Percentiles rank a stretch among this genome's conserved stretches.
These are phyloP conservation scores for Alternaria solani DNA, from an alignment of 2,329 filamentous ascomycete genomes.

Conservation along the genomic window DNA sequence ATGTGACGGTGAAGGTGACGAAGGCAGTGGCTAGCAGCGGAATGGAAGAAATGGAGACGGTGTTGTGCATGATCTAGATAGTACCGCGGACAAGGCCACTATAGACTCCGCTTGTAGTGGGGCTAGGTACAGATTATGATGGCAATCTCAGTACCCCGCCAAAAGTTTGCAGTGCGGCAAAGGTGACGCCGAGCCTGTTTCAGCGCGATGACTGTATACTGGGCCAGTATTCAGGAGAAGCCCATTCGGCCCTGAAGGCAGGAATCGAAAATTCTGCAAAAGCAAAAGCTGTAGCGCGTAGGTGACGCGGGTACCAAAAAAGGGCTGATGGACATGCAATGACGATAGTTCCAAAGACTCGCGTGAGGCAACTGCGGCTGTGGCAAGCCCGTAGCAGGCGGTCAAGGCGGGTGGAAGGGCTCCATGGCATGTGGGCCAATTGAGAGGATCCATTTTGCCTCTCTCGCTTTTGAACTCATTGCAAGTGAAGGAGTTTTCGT, in stretches of 20 bases:
- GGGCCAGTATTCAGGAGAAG: neutral
- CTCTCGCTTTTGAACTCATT: constrained; percentile 17
- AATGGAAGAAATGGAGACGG: constrained; percentile 19
- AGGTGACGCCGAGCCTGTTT: constrained; percentile 10
- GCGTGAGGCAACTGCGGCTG: constrained; percentile 35
- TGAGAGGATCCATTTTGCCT: constrained; percentile 16
- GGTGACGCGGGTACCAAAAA: constrained; percentile 4
- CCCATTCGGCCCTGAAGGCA: neutral
- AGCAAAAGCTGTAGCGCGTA: constrained; percentile 4
- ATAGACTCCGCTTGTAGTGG: constrained; percentile 17
- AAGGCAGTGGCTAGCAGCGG: constrained; percentile 13
- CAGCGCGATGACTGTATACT: neutral
- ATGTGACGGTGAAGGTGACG: constrained; percentile 2
- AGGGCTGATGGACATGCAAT: constrained; percentile 11
- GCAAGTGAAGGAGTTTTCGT: constrained; percentile 26
- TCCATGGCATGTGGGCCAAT: constrained; percentile 21
- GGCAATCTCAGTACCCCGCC: constrained; percentile 25
- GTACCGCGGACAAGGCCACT: constrained; percentile 14
- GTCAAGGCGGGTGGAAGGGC: constrained; percentile 19
- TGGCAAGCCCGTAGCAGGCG: constrained; percentile 29
- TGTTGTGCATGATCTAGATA: constrained; percentile 26
- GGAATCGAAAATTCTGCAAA: neutral
- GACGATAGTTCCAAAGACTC: constrained; percentile 22
- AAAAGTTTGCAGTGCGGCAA: constrained; percentile 22
- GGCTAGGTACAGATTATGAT: constrained; percentile 19